These are phyloP conservation scores for Erodium trifolium DNA, from an alignment of 441 rosid genomes.

Conservation along the genomic window DNA sequence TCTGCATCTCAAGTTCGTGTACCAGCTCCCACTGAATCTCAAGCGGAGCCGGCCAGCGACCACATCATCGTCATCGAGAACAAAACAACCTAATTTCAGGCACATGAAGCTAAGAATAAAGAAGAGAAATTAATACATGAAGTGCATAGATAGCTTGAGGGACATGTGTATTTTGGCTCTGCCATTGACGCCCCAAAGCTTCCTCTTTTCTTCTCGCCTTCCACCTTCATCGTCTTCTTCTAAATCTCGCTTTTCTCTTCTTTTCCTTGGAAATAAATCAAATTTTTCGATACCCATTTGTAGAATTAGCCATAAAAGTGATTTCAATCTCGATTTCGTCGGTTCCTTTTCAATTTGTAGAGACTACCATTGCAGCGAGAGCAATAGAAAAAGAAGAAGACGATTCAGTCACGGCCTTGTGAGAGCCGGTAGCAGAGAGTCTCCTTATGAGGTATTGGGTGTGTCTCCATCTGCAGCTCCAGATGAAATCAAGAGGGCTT, in stretches of 20 bases:
- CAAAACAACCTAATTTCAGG: neutral
- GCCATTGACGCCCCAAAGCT: slow-evolving; percentile 20
- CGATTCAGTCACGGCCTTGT: slow-evolving; percentile 17
- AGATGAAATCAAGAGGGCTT: slow-evolving; percentile 83
- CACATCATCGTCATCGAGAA: slow-evolving; percentile 1
- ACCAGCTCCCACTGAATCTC: neutral
- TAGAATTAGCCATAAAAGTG: slow-evolving; percentile 26
- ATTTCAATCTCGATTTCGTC: slow-evolving; percentile 8
- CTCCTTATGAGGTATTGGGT: slow-evolving; percentile 83
- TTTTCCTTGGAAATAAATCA: slow-evolving; percentile 25
- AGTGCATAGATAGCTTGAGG: slow-evolving; percentile 15
- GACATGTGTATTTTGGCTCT: slow-evolving; percentile 36
- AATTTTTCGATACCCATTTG: slow-evolving; percentile 29
- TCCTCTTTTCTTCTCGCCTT: slow-evolving; percentile 20
- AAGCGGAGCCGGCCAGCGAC: neutral
- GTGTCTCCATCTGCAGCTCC: slow-evolving; percentile 73
- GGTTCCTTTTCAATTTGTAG: slow-evolving; percentile 18
- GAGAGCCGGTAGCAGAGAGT: slow-evolving; percentile 53
- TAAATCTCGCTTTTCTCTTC: slow-evolving; percentile 23
- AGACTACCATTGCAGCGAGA: slow-evolving; percentile 13
- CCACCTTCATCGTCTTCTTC: slow-evolving; percentile 21
- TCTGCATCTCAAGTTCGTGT: neutral
- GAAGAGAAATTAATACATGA: slow-evolving; percentile 4
- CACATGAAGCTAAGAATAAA: neutral
- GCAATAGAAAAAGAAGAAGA: slow-evolving; percentile 21